Evolutionary conservation across 2,329 filamentous ascomycete genomes (phyloP), one percentile per base, ranked within the genome.

Genomic region (Fusarium chlamydosporum): DNA sequence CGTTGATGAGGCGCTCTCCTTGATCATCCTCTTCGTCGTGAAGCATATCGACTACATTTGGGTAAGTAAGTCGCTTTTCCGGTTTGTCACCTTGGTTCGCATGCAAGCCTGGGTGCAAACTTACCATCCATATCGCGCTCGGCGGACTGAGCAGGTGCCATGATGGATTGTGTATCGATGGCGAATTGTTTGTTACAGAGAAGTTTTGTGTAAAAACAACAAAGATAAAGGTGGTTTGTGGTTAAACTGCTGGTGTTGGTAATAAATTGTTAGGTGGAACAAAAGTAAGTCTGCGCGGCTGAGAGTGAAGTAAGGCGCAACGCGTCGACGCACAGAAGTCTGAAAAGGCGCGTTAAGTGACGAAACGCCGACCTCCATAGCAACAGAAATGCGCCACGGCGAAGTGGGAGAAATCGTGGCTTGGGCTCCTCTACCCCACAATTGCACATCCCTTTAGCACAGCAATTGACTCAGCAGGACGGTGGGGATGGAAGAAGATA

Each of bases 1-100:
- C 96, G 74, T 98, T 98, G 81, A 98, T 94, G 65, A 97, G 85
- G 81, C 96, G 94, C 81, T 96, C 91, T 76, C 92, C 89, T 72
- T 88, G 82, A 76, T 92, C 86, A 77, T 91, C 85, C 61, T 92
- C 90, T 54, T 92, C 91, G 61, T 94, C 90, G 65, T 89, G 86
- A 46, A 61, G 71, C 78, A 80, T 79, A 1, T 81, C 78, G 62
- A 79, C 79, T 81, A 61, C 46, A 29, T 31, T 34, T 53, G 35
- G 40, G 40, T 58, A 27, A 61, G 58, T 45, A 59, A 66, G 23
- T 31, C 35, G 37, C 26, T 34, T 18, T 43, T 26, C 20, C 23
- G 10, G 15, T 46, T 31, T 56, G 18, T 38, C 35, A 31, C 26
- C 48, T 62, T 45, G 27, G 15, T 35, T 41, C 29, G 48, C 45